A percentile compares a stretch with the other conserved stretches of the same genome.
phyloP scores from a whole-genome alignment of 768 basidiomycete genomes.

The Leucocoprinus sp. region DNA sequence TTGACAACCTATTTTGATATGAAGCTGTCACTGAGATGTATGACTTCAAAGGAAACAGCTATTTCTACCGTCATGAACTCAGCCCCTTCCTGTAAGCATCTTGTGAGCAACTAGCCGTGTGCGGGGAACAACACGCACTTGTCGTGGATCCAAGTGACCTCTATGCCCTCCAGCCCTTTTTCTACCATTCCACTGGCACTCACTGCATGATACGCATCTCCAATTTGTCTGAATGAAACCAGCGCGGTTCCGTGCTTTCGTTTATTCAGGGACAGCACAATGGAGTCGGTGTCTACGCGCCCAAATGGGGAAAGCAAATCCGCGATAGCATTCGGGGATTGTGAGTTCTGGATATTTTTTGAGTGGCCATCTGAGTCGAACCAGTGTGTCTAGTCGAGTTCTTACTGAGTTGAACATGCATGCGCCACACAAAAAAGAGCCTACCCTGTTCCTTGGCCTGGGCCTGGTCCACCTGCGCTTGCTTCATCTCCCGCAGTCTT shows the following conservation, averaged over 20 bases:
- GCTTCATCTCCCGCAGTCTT: slow-evolving; percentile 57
- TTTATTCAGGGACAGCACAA: slow-evolving; percentile 55
- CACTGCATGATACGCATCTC: slow-evolving; percentile 70
- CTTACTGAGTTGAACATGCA: slow-evolving; percentile 7
- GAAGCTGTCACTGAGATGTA: too few relatives aligned
- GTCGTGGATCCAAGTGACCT: slow-evolving; percentile 53
- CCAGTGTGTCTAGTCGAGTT: slow-evolving; percentile 67
- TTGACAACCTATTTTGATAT: too few relatives aligned
- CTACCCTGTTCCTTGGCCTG: slow-evolving; percentile 39
- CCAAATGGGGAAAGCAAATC: slow-evolving; percentile 55
- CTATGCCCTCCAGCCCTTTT: slow-evolving; percentile 50
- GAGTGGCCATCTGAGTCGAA: slow-evolving; percentile 62
- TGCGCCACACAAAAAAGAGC: slow-evolving; percentile 13
- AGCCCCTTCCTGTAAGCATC: too few relatives aligned
- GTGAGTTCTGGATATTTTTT: slow-evolving; percentile 51
- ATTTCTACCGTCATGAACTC: too few relatives aligned
- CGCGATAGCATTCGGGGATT: slow-evolving; percentile 38
- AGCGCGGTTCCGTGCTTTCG: slow-evolving; percentile 64
- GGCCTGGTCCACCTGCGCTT: slow-evolving; percentile 41
- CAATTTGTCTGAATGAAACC: slow-evolving; percentile 68
- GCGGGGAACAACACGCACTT: too few relatives aligned
- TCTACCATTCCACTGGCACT: slow-evolving; percentile 47
- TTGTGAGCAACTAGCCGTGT: too few relatives aligned
- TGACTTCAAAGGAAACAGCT: too few relatives aligned
- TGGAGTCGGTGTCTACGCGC: slow-evolving; percentile 48